These are phyloP conservation scores for Linnemannia zychae DNA, from an alignment of 192 early-diverging fungal genomes.

Conservation along the genomic window DNA sequence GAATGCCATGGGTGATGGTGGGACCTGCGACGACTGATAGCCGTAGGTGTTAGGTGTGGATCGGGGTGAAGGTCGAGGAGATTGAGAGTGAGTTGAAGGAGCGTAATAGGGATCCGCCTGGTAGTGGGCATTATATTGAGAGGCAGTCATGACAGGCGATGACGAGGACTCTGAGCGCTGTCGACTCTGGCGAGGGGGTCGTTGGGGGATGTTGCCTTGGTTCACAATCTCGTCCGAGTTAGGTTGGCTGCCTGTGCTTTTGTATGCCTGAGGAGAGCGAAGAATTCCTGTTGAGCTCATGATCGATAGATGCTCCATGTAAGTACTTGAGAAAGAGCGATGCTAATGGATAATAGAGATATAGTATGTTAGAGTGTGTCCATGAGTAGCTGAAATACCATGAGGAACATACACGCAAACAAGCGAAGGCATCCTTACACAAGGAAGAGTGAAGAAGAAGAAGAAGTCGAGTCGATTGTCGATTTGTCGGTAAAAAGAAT, in stretches of 20 bases:
- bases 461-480: neutral
- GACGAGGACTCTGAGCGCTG: conserved; percentile 33
- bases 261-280: conserved; percentile 41
- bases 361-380: neutral
- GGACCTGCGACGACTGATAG: conserved; percentile 37
- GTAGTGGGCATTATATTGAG: conserved; percentile 41
- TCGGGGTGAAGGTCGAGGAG: conserved; percentile 38
- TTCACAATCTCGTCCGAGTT: conserved; percentile 39
- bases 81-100: conserved; percentile 29
- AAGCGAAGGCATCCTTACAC: neutral
- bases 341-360: neutral
- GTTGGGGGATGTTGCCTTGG: conserved; percentile 27
- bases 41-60: conserved; percentile 33
- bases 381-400: neutral
- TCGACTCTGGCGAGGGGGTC: conserved; percentile 37
- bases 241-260: neutral
- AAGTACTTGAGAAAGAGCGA: neutral
- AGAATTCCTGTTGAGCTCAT: neutral
- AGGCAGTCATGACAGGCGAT: conserved; percentile 27
- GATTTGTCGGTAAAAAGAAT: neutral
- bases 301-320: neutral
- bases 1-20: conserved; percentile 35
- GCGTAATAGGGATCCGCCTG: conserved; percentile 35
- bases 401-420: neutral
- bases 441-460: neutral